These are phyloP conservation scores for Urostyla sp. DNA, from an alignment of 73 alveolate species.

Conservation along the genomic window DNA sequence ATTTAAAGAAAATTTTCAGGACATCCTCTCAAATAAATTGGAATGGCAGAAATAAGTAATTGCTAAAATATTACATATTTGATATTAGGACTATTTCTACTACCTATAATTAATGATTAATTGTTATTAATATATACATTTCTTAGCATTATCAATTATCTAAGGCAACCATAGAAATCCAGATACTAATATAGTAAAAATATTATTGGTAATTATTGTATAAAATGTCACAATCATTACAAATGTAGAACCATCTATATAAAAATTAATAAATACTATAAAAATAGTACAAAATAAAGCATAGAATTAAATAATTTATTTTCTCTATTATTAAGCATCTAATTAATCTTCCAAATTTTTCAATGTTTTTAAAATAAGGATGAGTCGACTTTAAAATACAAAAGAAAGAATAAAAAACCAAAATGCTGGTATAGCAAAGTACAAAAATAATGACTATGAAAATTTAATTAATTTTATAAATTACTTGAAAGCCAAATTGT, in stretches of 20 bases:
- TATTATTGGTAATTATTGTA: background rate
- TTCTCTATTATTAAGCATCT: background rate
- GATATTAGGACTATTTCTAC: slow-evolving; percentile 29
- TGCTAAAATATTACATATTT: slow-evolving; percentile 3
- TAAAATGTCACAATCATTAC: background rate
- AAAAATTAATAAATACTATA: background rate
- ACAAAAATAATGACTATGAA: background rate
- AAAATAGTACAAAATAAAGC: slow-evolving; percentile 3
- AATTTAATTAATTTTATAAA: background rate
- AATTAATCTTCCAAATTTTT: background rate
- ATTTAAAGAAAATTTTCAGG: slow-evolving; percentile 15
- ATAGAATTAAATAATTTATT: slow-evolving; percentile 8
- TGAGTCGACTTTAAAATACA: slow-evolving; percentile 21
- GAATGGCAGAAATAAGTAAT: slow-evolving; percentile 4
- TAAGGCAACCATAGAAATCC: slow-evolving; percentile 38
- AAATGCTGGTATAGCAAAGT: slow-evolving; percentile 47
- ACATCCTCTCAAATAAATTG: slow-evolving; percentile 28
- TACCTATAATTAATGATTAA: too few relatives aligned
- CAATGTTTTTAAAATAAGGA: slow-evolving; percentile 13
- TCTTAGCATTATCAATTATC: background rate
- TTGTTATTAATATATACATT: too few relatives aligned
- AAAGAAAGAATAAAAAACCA: slow-evolving; percentile 15
- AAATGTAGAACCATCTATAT: slow-evolving; percentile 12
- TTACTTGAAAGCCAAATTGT: slow-evolving; percentile 40
- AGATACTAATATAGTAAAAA: slow-evolving; percentile 1